phyloP scores from a whole-genome alignment of 495 filamentous ascomycete genomes.

The Penicillium pulvis region DNA sequence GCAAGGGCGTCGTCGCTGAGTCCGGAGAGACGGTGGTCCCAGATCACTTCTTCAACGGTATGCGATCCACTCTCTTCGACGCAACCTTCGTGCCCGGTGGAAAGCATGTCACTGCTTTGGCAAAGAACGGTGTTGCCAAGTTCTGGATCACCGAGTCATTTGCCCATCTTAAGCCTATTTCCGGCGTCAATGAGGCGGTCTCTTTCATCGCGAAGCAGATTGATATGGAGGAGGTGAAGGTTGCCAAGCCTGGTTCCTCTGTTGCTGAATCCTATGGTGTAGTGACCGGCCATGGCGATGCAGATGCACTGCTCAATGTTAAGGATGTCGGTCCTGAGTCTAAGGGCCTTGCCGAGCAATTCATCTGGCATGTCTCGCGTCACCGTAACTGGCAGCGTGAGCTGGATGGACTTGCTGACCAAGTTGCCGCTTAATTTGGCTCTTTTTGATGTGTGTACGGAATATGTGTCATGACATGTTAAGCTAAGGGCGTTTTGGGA shows the following conservation, averaged over 20 bases:
- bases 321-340: conserved; percentile 43
- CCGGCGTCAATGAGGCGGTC: conserved; percentile 71
- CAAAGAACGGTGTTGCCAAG: conserved; percentile 73
- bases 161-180: conserved; percentile 77
- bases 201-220: conserved; percentile 57
- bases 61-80: conserved; percentile 86
- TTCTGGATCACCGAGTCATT: conserved; percentile 88
- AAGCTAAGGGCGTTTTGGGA: not conserved
- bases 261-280: conserved; percentile 59
- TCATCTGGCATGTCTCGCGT: conserved; percentile 63
- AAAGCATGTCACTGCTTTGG: conserved; percentile 58
- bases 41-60: conserved; percentile 80
- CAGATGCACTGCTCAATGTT: conserved; percentile 46
- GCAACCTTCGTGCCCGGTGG: conserved; percentile 80
- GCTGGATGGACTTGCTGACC: conserved; percentile 61
- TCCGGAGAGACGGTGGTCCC: conserved; percentile 58
- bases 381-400: conserved; percentile 74
- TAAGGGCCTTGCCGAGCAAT: conserved; percentile 66
- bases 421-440: conserved; percentile 35
- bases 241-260: conserved; percentile 51
- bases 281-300: conserved; percentile 35
- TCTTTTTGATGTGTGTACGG: not conserved
- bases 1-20: conserved; percentile 57
- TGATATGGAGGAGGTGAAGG: conserved; percentile 56
- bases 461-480: not conserved